These are phyloP conservation scores for Nectriaceae sp. DNA, from an alignment of 2,329 filamentous ascomycete species.

Conservation along the genomic window DNA sequence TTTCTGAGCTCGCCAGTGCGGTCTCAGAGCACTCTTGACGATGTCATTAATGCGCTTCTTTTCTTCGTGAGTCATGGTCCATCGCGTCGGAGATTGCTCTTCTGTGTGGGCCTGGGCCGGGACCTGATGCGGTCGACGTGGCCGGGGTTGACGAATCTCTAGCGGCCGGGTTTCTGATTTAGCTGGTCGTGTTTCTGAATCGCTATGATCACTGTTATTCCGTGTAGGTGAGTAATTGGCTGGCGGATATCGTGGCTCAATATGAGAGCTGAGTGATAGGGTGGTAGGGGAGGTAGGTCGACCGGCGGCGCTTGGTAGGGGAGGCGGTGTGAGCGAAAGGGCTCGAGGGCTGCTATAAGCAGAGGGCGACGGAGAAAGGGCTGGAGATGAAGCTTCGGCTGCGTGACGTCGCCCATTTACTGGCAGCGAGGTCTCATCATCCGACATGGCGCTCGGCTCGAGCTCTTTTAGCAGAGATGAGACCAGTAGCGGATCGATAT, in stretches of 20 bases:
- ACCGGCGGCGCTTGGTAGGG: conserved; percentile 52
- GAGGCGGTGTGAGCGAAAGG: conserved; percentile 69
- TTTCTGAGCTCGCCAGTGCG: conserved; percentile 76
- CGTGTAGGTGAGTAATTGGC: conserved; percentile 70
- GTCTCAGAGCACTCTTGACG: conserved; percentile 79
- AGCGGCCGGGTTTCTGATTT: conserved; percentile 32
- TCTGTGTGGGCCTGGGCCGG: conserved; percentile 46
- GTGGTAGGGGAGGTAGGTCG: conserved; percentile 64
- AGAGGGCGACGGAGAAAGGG: conserved; percentile 64
- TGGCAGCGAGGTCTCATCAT: conserved; percentile 49
- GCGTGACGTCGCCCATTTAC: conserved; percentile 32
- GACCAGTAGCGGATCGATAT: conserved; percentile 74
- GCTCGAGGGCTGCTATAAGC: conserved; percentile 68
- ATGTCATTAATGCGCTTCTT: conserved; percentile 90
- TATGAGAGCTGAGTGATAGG: conserved; percentile 67
- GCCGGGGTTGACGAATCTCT: conserved; percentile 56
- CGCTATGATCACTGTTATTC: conserved; percentile 47
- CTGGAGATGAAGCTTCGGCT: conserved; percentile 57
- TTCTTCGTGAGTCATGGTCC: conserved; percentile 71
- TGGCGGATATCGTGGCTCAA: conserved; percentile 73
- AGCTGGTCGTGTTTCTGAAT: conserved; percentile 41
- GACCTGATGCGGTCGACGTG: conserved; percentile 46
- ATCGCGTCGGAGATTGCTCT: conserved; percentile 69
- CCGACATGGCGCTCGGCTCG: conserved; percentile 62
- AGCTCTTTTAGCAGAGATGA: conserved; percentile 88